Conservation (phyloP, 2,329 filamentous ascomycete genomes). For the Graphilbum ipis-grandicollis region DNA sequence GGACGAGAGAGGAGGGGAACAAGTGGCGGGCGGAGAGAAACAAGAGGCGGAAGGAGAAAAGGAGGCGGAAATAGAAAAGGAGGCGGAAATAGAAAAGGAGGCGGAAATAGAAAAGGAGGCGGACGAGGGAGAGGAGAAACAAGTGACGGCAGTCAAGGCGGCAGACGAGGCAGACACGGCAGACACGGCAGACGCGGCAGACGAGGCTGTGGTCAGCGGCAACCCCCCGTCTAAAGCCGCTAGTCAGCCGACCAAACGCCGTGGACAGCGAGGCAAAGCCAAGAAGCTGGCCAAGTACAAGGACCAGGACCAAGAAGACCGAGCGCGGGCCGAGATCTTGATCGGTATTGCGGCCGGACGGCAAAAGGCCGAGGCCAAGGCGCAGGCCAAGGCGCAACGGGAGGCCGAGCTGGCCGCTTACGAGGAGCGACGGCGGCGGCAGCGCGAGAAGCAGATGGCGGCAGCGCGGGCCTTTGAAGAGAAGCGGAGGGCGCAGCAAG, state of each 20-base stretch:
- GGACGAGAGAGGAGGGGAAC: constrained; percentile 1
- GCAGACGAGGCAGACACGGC: constrained; percentile 12
- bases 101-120: constrained; percentile 2
- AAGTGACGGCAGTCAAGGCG: constrained; percentile 10
- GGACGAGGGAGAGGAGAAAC: constrained; percentile 2
- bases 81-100: constrained; percentile 12
- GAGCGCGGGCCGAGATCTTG: constrained; percentile 64
- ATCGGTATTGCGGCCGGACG: constrained; percentile 58
- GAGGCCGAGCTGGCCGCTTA: constrained; percentile 58
- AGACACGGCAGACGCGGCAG: constrained; percentile 13
- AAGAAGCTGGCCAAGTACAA: constrained; percentile 92
- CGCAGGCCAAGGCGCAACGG: constrained; percentile 45
- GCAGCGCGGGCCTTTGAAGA: constrained; percentile 66
- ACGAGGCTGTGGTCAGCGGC: no score
- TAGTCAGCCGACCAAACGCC: no score
- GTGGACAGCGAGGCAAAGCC: constrained; percentile 65
- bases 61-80: constrained; percentile 16
- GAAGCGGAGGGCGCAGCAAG: constrained; percentile 34
- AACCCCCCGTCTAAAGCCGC: no score
- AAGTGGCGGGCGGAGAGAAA: no score
- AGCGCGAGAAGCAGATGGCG: constrained; percentile 62
- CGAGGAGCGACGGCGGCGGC: constrained; percentile 58
- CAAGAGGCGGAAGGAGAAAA: no score
- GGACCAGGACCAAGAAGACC: constrained; percentile 87
- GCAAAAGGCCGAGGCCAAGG: constrained; percentile 51